Evolutionary conservation across 2,329 filamentous ascomycete genomes (phyloP), one percentile per base, ranked within the genome.

Genomic region (Cladophialophora bantiana): DNA sequence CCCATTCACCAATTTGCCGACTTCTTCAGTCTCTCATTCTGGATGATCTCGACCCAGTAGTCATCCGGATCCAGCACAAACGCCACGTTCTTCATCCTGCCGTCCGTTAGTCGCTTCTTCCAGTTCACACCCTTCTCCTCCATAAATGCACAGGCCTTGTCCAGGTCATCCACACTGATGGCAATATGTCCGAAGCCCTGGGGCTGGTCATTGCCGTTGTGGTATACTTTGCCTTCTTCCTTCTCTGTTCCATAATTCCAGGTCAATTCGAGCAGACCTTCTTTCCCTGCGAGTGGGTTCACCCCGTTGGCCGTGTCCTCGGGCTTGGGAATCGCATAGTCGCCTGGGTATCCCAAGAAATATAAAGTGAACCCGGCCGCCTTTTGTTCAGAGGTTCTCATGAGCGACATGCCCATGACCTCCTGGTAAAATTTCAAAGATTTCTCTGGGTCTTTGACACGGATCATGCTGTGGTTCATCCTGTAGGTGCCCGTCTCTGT

Each of bases 121-220:
- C 93, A 99, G 79, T 86, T 89, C 63, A 94, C 90, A 5, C 90
- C 87, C 75, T 92, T 82, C 63, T 88, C 87, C 77, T 98, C 95
- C 73, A 98, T 94, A 13, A 94, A 87, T 75, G 89, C 82, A 80
- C 94, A 97, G 9, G 95, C 94, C 7, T 90, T 90, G 61, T 95
- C 89, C n/a, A 98, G 77, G 76, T 96, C 88, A 76, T 98, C 94
- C 12, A 97, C 94, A 1, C 90, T 85, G 61, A 98, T 82, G 76
- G 93, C 96, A 68, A 97, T 93, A 75, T 97, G 94, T 0, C 94
- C 94, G 72, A 97, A 98, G 0, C 95, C 95, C 78, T 97, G 93
- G 0, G 94, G 94, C 77, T 96, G 84, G 50, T 89, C 84, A 78
- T 99, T 99, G 42, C 95, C 95, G 73, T 96, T 89, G 80, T 99